Evolutionary conservation across 1,284 basidiomycete genomes (phyloP).

Genomic region (Exobasidium cylindrosporum): DNA sequence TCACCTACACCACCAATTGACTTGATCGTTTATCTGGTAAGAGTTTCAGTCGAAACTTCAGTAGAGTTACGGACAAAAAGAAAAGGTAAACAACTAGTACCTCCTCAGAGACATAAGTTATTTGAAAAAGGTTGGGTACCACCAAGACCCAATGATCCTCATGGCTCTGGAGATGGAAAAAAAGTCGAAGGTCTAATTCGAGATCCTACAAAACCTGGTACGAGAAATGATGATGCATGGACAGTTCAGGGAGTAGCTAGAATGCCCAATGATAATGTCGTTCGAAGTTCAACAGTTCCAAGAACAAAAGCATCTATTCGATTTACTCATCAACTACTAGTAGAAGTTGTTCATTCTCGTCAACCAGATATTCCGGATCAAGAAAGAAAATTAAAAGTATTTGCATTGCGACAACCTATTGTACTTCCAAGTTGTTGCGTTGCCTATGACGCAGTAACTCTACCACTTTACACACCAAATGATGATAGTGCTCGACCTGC

Average conservation of each 20-base stretch:
- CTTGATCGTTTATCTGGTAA: slow-evolving; percentile 51
- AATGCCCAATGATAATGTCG: slow-evolving; percentile 53
- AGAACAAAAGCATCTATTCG: slow-evolving; percentile 44
- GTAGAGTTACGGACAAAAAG: slow-evolving; percentile 46
- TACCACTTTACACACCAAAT: slow-evolving; percentile 43
- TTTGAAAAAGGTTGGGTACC: slow-evolving; percentile 53
- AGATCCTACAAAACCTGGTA: slow-evolving; percentile 24
- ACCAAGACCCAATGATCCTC: slow-evolving; percentile 37
- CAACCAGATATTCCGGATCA: slow-evolving; percentile 18
- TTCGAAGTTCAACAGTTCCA: slow-evolving; percentile 44
- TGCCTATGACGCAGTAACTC: slow-evolving; percentile 51
- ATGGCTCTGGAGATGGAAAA: slow-evolving; percentile 40
- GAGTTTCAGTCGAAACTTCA: slow-evolving; percentile 49
- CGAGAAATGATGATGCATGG: slow-evolving; percentile 40
- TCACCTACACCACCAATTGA: slow-evolving; percentile 47
- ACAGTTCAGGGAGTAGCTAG: slow-evolving; percentile 52
- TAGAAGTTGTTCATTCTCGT: slow-evolving; percentile 51
- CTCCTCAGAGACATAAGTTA: slow-evolving; percentile 47
- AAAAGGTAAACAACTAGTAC: slow-evolving; percentile 46
- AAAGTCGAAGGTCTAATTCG: slow-evolving; percentile 45
- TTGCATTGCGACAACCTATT: slow-evolving; percentile 50
- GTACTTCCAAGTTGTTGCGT: slow-evolving; percentile 50
- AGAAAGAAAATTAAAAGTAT: slow-evolving; percentile 49
- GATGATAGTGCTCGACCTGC: slow-evolving; percentile 23
- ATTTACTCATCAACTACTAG: slow-evolving; percentile 49